phyloP scores from a whole-genome alignment of 495 filamentous ascomycete genomes.

The Oidiodendron maius region DNA sequence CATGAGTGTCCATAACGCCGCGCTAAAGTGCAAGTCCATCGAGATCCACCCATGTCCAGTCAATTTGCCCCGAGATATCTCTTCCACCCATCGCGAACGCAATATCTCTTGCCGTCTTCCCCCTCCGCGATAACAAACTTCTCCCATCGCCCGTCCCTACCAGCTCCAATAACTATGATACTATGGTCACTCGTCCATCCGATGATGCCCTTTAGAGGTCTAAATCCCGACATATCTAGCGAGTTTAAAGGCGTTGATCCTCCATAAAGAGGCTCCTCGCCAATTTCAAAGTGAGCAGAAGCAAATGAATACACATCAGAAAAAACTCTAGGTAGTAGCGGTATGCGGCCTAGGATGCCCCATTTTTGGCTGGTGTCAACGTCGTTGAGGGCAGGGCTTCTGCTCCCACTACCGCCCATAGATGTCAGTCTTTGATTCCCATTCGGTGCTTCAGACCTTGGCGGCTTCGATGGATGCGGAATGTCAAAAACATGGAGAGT shows the following conservation, averaged over 20 bases:
- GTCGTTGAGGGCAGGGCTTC: slow-evolving; percentile 23
- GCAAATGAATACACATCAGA: slow-evolving; percentile 81
- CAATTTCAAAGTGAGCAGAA: slow-evolving; percentile 69
- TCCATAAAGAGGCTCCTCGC: slow-evolving; percentile 53
- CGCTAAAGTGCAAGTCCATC: slow-evolving; percentile 11
- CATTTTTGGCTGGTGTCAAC: slow-evolving; percentile 61
- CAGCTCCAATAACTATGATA: slow-evolving; percentile 73
- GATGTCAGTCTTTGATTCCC: slow-evolving; percentile 13
- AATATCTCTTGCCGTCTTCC: slow-evolving; percentile 53
- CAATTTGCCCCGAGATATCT: slow-evolving; percentile 57
- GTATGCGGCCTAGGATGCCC: slow-evolving; percentile 73
- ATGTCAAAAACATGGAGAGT: slow-evolving; percentile 90
- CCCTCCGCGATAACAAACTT: slow-evolving; percentile 63
- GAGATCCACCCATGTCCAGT: background rate
- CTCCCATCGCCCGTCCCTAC: slow-evolving; percentile 77
- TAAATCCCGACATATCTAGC: slow-evolving; percentile 38
- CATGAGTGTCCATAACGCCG: slow-evolving; percentile 14
- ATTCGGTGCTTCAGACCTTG: slow-evolving; percentile 4
- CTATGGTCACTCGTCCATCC: slow-evolving; percentile 68
- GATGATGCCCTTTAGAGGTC: slow-evolving; percentile 67
- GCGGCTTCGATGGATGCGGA: slow-evolving; percentile 32
- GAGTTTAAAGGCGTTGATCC: slow-evolving; percentile 26
- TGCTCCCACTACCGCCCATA: slow-evolving; percentile 11
- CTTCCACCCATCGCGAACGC: slow-evolving; percentile 74
- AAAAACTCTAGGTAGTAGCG: slow-evolving; percentile 72